Percentiles rank a stretch among this genome's conserved stretches.
Evolutionary conservation across 805 yeast species (phyloP).

Genomic region (Brettanomyces sp.): DNA sequence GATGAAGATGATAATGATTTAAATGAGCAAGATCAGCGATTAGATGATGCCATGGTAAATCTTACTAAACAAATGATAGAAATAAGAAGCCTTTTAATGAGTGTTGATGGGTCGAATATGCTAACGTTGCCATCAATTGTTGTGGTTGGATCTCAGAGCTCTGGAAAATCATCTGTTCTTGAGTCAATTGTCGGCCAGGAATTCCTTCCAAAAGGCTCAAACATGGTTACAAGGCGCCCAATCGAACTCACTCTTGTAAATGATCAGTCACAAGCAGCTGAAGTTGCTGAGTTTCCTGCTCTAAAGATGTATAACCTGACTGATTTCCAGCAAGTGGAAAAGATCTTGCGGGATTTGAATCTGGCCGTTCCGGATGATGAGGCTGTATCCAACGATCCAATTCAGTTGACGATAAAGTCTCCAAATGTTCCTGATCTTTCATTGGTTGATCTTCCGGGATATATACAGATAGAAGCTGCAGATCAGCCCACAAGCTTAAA

Average conservation of each 20-base stretch:
- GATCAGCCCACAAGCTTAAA: constrained; percentile 88
- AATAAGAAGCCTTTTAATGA: constrained; percentile 68
- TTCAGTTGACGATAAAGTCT: constrained; percentile 82
- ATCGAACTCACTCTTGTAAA: constrained; percentile 89
- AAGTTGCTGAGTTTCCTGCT: constrained; percentile 89
- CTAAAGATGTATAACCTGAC: constrained; percentile 72
- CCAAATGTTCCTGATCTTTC: constrained; percentile 89
- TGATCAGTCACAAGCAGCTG: constrained; percentile 70
- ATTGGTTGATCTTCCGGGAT: constrained; percentile 93
- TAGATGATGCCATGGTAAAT: constrained; percentile 76
- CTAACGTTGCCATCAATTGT: constrained; percentile 89
- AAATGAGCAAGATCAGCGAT: constrained; percentile 38
- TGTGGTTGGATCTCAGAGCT: constrained; percentile 93
- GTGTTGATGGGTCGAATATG: constrained; percentile 64
- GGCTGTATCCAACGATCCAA: constrained; percentile 88
- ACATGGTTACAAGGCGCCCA: constrained; percentile 98
- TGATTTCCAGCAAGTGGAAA: constrained; percentile 83
- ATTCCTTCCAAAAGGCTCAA: constrained; percentile 91
- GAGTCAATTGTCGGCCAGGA: constrained; percentile 98
- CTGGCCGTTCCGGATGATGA: constrained; percentile 84
- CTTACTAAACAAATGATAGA: constrained; percentile 96
- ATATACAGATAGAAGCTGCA: constrained; percentile 92
- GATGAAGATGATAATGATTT: constrained; percentile 36
- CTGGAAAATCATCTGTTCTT: constrained; percentile 93
- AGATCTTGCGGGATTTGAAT: constrained; percentile 77